Base-by-base conservation (phyloP, 805 yeast species). In the Starmerella sp. region DNA sequence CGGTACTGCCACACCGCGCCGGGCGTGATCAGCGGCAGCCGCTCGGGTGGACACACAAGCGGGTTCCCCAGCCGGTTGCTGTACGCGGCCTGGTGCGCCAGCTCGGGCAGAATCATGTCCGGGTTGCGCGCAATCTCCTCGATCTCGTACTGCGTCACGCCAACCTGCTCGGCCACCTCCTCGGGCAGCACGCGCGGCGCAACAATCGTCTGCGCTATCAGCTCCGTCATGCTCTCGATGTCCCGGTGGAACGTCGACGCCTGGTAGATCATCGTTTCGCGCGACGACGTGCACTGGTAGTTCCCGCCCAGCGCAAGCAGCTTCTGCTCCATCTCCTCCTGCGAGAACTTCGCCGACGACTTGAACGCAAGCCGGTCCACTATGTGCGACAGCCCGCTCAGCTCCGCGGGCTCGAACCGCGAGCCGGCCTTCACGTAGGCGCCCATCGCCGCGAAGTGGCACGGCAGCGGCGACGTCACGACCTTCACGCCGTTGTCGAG, bases 261-360 rank as follows among this genome's bases (percentile, higher is more conserved):
- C 70, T 93, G 97, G 69, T 93, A 93, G 72, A 91, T 80, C 73
- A 91, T 77, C 4, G 95, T 79, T 69, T 93, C 98, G 65, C 98
- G 77, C 7, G 95, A 86, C 0, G 96, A 84, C 0, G 95, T 84
- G 65, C 95, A 86, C 81, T 87, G 90, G 70, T 85, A 89, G 68
- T 89, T 91, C 13, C 97, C 98, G 49, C 98, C 98, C 55, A 93
- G 69, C 38, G 79, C 74, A 55, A 88, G 89, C 58, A 93, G 73
- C 22, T 77, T 77, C 60, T 84, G 84, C 60, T 86, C 76, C 87
- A 93, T 86, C 51, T 83, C 77, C 44, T 75, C 71, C 2, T 87
- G 90, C 1, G 78, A 63, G 55, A 62, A 57, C 22, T 57, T 54
- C 42, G 53, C 53, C 1, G 74, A 69, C 28, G 72, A 59, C 59